Conservation (phyloP, 345 rosid species). For the Cardamine resedifolia region DNA sequence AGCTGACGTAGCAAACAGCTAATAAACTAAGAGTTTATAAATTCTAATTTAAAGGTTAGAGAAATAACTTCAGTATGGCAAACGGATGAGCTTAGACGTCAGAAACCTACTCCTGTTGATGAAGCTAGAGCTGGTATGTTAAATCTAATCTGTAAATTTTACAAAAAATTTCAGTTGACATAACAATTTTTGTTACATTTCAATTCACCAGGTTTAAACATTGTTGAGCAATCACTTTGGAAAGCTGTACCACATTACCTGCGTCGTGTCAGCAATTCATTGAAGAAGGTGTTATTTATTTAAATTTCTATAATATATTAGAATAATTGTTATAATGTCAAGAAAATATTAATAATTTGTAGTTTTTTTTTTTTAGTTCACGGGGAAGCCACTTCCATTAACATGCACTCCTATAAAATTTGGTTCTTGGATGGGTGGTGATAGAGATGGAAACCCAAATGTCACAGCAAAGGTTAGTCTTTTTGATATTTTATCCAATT, state of each 20-base stretch:
- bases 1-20: background rate
- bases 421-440: conserved; percentile 99
- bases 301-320: background rate
- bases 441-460: conserved; percentile 95
- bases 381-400: conserved; percentile 80
- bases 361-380: conserved; percentile 45
- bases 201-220: conserved; percentile 63
- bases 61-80: conserved; percentile 92
- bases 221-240: conserved; percentile 98
- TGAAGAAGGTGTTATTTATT: conserved; percentile 61
- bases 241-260: conserved; percentile 86
- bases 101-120: conserved; percentile 86
- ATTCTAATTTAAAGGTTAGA: conserved; percentile 51
- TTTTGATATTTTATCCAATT: background rate
- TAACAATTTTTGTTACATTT: background rate
- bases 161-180: background rate
- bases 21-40: background rate
- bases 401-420: conserved; percentile 87
- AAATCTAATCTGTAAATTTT: conserved; percentile 8
- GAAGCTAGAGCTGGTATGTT: conserved; percentile 85
- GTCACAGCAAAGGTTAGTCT: conserved; percentile 76
- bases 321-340: background rate
- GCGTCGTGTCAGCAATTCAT: conserved; percentile 88
- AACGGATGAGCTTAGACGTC: conserved; percentile 94
- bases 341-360: conserved; percentile 4